Evolutionary conservation across 441 rosid species (phyloP), one percentile per base, ranked within the genome.

Genomic region (Mallotus japonicus): DNA sequence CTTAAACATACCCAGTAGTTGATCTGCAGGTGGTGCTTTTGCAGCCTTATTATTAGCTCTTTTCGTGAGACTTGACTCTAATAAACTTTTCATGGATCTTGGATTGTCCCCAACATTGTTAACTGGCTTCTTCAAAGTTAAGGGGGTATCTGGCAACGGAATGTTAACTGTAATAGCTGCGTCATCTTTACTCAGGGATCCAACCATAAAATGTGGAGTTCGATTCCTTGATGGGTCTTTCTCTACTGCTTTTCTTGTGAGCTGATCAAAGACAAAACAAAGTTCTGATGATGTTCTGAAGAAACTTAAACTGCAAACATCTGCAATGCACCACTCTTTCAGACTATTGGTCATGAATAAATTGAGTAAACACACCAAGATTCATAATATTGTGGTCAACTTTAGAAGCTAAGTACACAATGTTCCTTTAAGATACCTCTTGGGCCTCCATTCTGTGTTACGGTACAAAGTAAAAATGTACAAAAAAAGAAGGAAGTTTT

Each of bases 141-240:
- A 40, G 8, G 91, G 92, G 55, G 63, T 65, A 72, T 80, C 57
- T 19, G 83, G 80, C 49, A 81, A 51, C 58, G 91, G 87, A 64
- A 81, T 84, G 67, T 82, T 82, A 47, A 90, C 79, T 58, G 65
- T 72, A 74, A 91, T 74, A 37, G 84, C 80, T 6, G 89, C 83
- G 74, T 77, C 83, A 20, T 81, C 91, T 85, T 83, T 86, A 3
- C 85, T 82, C 73, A 91, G 55, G 58, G 85, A 84, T 22, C 93
- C 89, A 46, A 96, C 88, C 32, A 77, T 81, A 72, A 88, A 91
- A 74, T 93, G 97, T 8, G 90, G 88, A 62, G 89, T 74, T 28
- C 92, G 86, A 76, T 95, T 22, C 79, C 91, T 85, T n/a, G 88
- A 61, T 57, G 81, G 75, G 79, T 85, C 86, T 81, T 91, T 92